Base-by-base conservation (phyloP, 257 asterid species). In the Nicotiana attenuata region DNA sequence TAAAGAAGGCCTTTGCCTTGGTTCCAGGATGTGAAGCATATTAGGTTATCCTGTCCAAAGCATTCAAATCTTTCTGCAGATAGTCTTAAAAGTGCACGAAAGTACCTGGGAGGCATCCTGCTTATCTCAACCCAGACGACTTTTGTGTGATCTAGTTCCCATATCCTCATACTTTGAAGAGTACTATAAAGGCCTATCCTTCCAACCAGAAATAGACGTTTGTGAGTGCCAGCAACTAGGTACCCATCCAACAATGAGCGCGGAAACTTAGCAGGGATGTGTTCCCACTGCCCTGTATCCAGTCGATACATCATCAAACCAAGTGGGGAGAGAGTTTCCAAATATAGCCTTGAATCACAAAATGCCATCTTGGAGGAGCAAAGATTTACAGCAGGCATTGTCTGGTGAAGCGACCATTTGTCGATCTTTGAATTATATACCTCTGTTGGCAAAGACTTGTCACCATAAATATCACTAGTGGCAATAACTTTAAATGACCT, bases 281-380 rank as follows among this genome's bases (percentile, higher is more conserved):
- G 97, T 69, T 94, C 99, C 99, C 99, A 96, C 5, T 88, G 90
- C 82, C 97, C 98, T 3, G 92, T 92, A 77, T 94, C 98, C 84
- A 96, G 79, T 11, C 90, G 78, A 86, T 96, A 94, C 98, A 94
- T 94, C 99, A 94, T 92, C 66, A 96, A 84, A 80, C 98, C 99
- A 45, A 96, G 93, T 1, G 99, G 99, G 8, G 99, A 96, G 65
- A 96, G 97, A 9, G 98, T 96, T 80, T 96, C 98, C 85, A 94
- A 53, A 85, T 93, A 96, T 73, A 96, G 84, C 63, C 94, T 91
- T 26, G 99, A 93, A 89, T 94, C 98, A 65, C 99, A 96, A 84
- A 93, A 90, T 17, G 99, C 99, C 97, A 96, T 96, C 86, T 96
- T 96, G 16, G 98, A 93, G 80, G 99, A 96, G 92, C 99, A 94